Evolutionary conservation across 2,329 filamentous ascomycete species (phyloP).

Genomic region (Hypoxylon sp.): DNA sequence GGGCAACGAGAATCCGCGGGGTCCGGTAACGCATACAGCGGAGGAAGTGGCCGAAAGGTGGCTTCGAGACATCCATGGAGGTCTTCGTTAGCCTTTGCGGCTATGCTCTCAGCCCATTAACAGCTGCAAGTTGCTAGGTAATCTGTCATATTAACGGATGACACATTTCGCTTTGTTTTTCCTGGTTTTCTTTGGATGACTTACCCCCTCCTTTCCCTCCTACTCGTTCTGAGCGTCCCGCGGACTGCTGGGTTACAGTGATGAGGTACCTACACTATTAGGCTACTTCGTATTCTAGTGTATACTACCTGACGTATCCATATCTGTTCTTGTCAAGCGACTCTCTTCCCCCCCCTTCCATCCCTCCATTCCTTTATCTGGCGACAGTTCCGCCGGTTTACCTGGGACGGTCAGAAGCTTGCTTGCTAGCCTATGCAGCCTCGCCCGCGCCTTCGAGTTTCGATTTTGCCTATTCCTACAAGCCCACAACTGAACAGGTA

Average conservation of each 20-base stretch:
- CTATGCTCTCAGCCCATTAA: constrained; percentile 32
- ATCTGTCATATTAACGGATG: constrained; percentile 11
- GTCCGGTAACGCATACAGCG: constrained; percentile 14
- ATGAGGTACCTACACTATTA: constrained; percentile 21
- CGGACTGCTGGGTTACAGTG: constrained; percentile 17
- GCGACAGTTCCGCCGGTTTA: constrained; percentile 9
- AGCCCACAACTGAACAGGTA: constrained; percentile 21
- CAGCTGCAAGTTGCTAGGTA: constrained; percentile 14
- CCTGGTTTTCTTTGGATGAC: constrained; percentile 24
- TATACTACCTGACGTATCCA: constrained; percentile 1
- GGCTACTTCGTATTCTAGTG: too few relatives aligned
- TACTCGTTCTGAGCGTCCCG: constrained; percentile 12
- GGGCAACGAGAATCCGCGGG: constrained; percentile 12
- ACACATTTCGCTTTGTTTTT: constrained; percentile 35
- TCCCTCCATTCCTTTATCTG: constrained; percentile 19
- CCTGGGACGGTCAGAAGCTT: constrained; percentile 5
- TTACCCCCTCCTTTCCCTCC: not conserved
- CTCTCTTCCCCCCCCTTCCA: too few relatives aligned
- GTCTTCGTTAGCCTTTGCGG: constrained; percentile 34
- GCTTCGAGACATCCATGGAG: constrained; percentile 7
- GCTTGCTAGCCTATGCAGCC: constrained; percentile 5
- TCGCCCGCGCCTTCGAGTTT: constrained; percentile 10
- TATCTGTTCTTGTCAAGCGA: constrained; percentile 21
- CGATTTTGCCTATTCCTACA: constrained; percentile 39
- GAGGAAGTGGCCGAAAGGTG: constrained; percentile 27